Evolutionary conservation across 345 rosid species (phyloP).

Genomic region (Hibiscus tridactylites): DNA sequence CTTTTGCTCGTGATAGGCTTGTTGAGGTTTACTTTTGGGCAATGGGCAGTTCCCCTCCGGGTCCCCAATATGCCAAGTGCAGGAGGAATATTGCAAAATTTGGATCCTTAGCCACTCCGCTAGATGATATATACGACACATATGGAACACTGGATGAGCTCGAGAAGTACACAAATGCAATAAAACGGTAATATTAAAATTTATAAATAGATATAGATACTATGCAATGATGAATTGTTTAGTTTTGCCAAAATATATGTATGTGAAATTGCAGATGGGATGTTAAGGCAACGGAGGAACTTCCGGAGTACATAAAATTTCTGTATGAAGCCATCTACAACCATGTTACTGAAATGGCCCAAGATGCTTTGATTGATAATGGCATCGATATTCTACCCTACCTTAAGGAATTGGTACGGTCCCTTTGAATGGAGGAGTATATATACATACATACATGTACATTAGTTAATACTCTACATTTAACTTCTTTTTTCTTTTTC

Average conservation of each 20-base stretch:
- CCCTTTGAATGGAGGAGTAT: background rate
- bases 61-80: background rate
- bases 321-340: background rate
- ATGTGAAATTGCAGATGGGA: background rate
- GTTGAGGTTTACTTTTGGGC: background rate
- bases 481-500: too few relatives aligned
- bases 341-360: background rate
- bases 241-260: background rate
- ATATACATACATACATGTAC: too few relatives aligned
- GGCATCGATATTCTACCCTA: background rate
- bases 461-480: too few relatives aligned
- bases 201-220: too few relatives aligned
- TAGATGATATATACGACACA: too few relatives aligned
- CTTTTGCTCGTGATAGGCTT: background rate
- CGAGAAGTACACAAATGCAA: too few relatives aligned
- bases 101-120: too few relatives aligned
- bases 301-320: background rate
- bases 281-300: background rate
- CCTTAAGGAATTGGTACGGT: background rate
- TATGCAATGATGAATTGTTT: background rate
- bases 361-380: background rate
- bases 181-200: too few relatives aligned
- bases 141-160: too few relatives aligned
- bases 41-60: background rate
- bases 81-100: background rate